Evolutionary conservation across 495 filamentous ascomycete species (phyloP), one percentile per base, ranked within the genome.

Genomic region (Talaromyces proteolyticus): DNA sequence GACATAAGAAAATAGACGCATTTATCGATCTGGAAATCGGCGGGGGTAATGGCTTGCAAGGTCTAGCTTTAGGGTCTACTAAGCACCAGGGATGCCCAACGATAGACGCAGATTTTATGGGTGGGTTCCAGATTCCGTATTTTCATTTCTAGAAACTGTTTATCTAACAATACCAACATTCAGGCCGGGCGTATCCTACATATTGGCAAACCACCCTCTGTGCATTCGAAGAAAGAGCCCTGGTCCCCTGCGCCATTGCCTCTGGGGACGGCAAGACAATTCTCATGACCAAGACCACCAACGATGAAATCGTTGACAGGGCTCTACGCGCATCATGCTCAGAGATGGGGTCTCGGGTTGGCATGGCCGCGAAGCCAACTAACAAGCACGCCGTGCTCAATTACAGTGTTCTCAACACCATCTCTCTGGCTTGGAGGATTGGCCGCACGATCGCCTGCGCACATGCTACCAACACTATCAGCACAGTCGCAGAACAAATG

Each of bases 401-500:
- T 2, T 60, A 64, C 37, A 61, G 59, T 0, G 58, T 74, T 21
- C 57, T 62, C 1, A 67, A 72, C 49, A 70, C 67, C 2, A 55
- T 69, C 8, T 70, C 67, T n/a, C 58, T 63, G 36, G 69, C 70
- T 4, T 76, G 72, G 72, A 53, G 61, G 44, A 70, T 76, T 24
- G 70, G 68, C 20, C 67, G 80, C 7, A 53, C 53, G 6, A 65
- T 68, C 18, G 76, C 77, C 1, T 72, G 82, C 8, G 73, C 68
- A 1, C 58, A 62, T 34, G 57, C 61, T 25, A 55, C 59, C 0
- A 79, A 79, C 38, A 67, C 64, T 11, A 57, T 77, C 4, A 72
- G 71, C 26, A 69, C 55, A 1, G 72, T 80, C 7, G 77, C 76
- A 0, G 75, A 81, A 55, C 66, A 69, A 0, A 82, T 84, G 42